phyloP scores from a whole-genome alignment of 768 basidiomycete species.

The Tubosaeta brunneosetosa region DNA sequence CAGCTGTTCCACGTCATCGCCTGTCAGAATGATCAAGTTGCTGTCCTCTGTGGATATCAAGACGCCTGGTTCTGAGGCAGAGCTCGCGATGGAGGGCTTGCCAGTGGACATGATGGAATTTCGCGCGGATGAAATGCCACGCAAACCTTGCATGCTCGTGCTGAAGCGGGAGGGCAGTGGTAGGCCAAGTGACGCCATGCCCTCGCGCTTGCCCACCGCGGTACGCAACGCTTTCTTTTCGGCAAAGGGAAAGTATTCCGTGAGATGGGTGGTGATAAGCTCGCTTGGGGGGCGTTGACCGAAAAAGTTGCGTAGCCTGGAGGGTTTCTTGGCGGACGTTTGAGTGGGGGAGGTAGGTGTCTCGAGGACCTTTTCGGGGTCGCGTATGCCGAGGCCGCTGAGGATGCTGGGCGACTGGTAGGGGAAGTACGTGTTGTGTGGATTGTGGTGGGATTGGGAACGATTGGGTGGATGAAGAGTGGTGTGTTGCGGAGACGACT shows the following conservation, averaged over 20 bases:
- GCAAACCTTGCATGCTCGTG: conserved; percentile 32
- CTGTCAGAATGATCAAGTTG: conserved; percentile 55
- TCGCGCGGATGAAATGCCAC: conserved; percentile 47
- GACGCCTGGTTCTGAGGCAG: conserved; percentile 58
- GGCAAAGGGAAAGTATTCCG: conserved; percentile 92
- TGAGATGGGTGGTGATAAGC: conserved; percentile 89
- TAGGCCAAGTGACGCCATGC: conserved; percentile 40
- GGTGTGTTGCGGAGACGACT: conserved; percentile 71
- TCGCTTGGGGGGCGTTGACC: conserved; percentile 97
- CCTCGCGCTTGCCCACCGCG: conserved; percentile 51
- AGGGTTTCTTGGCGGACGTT: conserved; percentile 39
- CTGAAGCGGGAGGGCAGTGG: conserved; percentile 38
- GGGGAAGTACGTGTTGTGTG: conserved; percentile 49
- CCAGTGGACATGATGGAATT: conserved; percentile 35
- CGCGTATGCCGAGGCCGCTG: conserved; percentile 83
- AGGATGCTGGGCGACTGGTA: conserved; percentile 73
- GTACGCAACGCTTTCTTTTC: conserved; percentile 91
- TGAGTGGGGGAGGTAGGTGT: conserved; percentile 49
- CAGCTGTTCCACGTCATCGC: conserved; percentile 39
- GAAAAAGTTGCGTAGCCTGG: conserved; percentile 91
- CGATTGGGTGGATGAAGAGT: conserved; percentile 39
- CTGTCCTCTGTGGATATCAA: conserved; percentile 76
- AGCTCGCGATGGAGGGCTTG: conserved; percentile 30
- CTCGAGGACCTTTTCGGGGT: conserved; percentile 65
- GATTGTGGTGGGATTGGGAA: conserved; percentile 40